Percentiles rank a stretch among this genome's conserved stretches.
Conservation (phyloP, 2,329 filamentous ascomycete species). For the Calonectria pseudoreteaudii region DNA sequence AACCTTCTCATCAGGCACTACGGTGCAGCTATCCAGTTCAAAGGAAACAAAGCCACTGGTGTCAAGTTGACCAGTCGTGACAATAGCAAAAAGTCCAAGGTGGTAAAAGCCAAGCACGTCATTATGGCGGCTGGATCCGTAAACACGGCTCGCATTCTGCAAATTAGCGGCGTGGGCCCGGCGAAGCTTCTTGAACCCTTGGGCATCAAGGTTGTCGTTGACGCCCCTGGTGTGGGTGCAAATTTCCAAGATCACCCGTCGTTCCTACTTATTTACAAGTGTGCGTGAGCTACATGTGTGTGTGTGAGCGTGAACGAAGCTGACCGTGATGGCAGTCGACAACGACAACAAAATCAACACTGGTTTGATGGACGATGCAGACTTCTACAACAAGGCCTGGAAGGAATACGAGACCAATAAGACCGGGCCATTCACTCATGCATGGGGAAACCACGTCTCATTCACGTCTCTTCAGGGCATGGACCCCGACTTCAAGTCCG, state of each 20-base stretch:
- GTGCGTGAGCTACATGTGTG: background rate
- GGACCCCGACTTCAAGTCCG: background rate
- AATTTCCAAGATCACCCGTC: background rate
- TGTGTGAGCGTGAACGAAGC: background rate
- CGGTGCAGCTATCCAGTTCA: background rate
- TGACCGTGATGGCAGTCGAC: background rate
- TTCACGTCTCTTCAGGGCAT: background rate
- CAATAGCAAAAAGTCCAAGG: background rate
- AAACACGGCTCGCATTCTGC: conserved; percentile 1
- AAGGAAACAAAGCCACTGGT: background rate
- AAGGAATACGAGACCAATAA: background rate
- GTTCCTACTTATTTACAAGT: background rate
- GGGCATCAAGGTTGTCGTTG: background rate
- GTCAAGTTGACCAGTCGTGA: background rate
- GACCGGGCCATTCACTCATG: background rate
- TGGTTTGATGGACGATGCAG: background rate
- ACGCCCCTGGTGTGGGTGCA: background rate
- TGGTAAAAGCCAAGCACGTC: background rate
- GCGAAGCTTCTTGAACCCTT: background rate
- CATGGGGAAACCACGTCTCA: background rate
- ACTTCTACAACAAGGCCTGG: background rate
- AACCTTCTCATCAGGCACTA: background rate
- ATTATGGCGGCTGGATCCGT: background rate
- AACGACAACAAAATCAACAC: background rate
- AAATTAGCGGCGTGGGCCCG: background rate